These are phyloP conservation scores for Wickerhamiella brachini DNA, from an alignment of 805 yeast species.

Conservation along the genomic window DNA sequence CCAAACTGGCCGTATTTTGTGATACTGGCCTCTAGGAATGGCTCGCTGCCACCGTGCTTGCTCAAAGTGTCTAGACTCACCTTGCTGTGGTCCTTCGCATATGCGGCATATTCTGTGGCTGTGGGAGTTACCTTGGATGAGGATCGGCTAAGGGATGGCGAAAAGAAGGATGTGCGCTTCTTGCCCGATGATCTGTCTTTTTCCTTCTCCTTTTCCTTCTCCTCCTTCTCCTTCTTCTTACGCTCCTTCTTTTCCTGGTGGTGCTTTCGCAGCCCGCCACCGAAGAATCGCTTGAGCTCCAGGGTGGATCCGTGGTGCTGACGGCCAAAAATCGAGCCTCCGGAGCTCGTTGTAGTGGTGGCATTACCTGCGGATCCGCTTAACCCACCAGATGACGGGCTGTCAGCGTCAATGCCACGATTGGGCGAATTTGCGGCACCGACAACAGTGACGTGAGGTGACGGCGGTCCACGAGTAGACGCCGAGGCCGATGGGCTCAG, in stretches of 20 bases:
- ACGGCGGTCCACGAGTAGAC: background rate
- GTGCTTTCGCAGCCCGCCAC: slow-evolving; percentile 8
- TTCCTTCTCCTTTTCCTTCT: background rate
- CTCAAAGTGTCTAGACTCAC: background rate
- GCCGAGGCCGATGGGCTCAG: background rate
- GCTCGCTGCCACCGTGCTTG: slow-evolving; percentile 15
- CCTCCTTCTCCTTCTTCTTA: slow-evolving; percentile 1
- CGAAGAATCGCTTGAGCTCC: slow-evolving; percentile 18
- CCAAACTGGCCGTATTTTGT: slow-evolving; percentile 68
- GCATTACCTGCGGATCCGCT: background rate
- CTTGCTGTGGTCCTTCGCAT: background rate
- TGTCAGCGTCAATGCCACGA: background rate
- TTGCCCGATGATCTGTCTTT: background rate
- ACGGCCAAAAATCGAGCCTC: background rate
- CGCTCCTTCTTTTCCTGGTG: background rate
- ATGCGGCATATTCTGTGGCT: background rate
- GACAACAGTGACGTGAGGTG: background rate
- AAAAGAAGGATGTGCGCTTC: background rate
- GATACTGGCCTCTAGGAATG: slow-evolving; percentile 30
- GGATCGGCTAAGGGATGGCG: background rate
- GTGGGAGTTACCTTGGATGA: background rate
- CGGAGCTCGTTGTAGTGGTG: background rate
- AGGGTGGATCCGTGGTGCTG: slow-evolving; percentile 5
- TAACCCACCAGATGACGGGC: background rate
- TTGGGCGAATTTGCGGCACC: background rate